phyloP scores from a whole-genome alignment of 257 asterid genomes.

The Handroanthus guayacan region DNA sequence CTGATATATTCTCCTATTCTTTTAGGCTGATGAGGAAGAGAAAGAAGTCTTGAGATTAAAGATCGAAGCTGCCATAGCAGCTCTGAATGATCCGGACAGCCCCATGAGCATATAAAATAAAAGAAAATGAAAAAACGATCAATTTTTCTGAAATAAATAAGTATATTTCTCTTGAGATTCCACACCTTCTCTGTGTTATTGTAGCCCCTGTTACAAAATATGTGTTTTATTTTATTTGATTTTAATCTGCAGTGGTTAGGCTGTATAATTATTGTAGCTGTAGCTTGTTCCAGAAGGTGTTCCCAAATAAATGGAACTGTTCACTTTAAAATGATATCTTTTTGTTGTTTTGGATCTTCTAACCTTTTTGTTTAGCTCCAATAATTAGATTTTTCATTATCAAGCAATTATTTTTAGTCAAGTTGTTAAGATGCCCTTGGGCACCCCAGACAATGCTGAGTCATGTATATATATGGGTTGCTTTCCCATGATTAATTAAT shows the following conservation, averaged over 20 bases:
- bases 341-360: neutral
- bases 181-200: neutral
- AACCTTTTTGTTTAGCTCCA: neutral
- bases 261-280: conserved; percentile 13
- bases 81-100: conserved; percentile 67
- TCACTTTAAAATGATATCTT: conserved; percentile 1
- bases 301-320: conserved; percentile 7
- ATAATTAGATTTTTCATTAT: neutral
- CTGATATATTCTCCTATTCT: neutral
- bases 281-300: conserved; percentile 5
- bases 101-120: conserved; percentile 56
- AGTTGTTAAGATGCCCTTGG: neutral
- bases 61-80: conserved; percentile 73
- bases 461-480: neutral
- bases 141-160: neutral
- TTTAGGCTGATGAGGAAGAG: conserved; percentile 78
- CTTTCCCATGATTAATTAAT: neutral
- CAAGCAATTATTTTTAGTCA: neutral
- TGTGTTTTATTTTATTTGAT: too few species aligned
- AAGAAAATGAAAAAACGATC: neutral
- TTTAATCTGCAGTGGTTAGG: conserved; percentile 3
- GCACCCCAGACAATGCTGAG: conserved; percentile 27
- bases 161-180: conserved; percentile 8
- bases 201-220: neutral
- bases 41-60: conserved; percentile 52